phyloP scores from a whole-genome alignment of 306 rosid genomes.

The Acacia acuminata region DNA sequence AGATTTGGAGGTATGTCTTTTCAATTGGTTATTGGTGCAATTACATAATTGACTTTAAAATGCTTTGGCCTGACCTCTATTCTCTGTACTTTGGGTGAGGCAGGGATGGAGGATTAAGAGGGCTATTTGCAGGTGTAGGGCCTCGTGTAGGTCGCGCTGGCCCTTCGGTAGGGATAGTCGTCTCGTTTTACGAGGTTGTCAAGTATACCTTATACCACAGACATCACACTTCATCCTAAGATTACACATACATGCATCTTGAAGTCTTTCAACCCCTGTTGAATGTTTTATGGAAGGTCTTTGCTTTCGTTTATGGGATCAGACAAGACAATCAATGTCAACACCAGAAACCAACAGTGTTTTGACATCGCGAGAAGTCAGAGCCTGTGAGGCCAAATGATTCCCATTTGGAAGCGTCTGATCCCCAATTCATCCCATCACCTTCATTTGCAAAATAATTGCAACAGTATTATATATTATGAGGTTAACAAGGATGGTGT shows the following conservation, averaged over 20 bases:
- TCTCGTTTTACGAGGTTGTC: conserved; percentile 87
- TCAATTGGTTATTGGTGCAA: conserved; percentile 6
- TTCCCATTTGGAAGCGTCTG: neutral
- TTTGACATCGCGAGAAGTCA: conserved; percentile 36
- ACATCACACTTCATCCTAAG: conserved; percentile 40
- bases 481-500: neutral
- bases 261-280: neutral
- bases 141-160: conserved; percentile 89
- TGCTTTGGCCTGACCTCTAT: conserved; percentile 26
- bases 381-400: conserved; percentile 13
- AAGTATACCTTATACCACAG: conserved; percentile 60
- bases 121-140: conserved; percentile 78
- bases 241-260: conserved; percentile 8
- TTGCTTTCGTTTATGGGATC: conserved; percentile 12
- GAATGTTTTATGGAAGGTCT: conserved; percentile 6
- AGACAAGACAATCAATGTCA: conserved; percentile 10
- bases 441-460: conserved; percentile 10
- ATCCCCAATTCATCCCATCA: neutral
- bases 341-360: neutral
- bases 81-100: conserved; percentile 29
- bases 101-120: conserved; percentile 90
- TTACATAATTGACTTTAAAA: neutral
- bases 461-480: neutral
- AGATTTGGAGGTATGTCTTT: conserved; percentile 76
- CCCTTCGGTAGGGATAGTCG: conserved; percentile 92